Evolutionary conservation across 2,329 filamentous ascomycete genomes (phyloP).

Genomic region (Diaporthe batatas): DNA sequence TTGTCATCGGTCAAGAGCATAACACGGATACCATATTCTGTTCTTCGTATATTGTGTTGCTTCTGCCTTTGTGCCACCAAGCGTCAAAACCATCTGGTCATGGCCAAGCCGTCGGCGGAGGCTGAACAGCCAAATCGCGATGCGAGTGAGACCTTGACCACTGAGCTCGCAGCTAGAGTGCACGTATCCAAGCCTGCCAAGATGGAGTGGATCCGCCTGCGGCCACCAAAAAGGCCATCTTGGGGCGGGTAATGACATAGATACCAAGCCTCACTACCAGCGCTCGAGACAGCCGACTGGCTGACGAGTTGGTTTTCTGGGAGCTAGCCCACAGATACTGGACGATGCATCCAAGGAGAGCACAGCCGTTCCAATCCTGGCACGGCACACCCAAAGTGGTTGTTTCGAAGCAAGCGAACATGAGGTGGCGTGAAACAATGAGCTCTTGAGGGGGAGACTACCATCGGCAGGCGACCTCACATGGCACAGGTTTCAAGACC

Average conservation of each 20-base stretch:
- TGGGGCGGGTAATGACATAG: conserved; percentile 2
- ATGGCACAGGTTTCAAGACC: conserved; percentile 29
- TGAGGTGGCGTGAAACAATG: neutral
- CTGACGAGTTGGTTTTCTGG: neutral
- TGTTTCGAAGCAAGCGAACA: neutral
- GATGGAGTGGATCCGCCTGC: conserved; percentile 3
- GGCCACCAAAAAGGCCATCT: neutral
- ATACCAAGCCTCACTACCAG: conserved; percentile 7
- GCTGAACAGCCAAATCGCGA: neutral
- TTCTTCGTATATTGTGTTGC: conserved; percentile 14
- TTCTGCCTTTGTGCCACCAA: neutral
- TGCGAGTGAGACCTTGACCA: neutral
- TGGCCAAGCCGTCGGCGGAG: neutral
- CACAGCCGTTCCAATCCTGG: conserved; percentile 10
- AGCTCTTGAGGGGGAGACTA: neutral
- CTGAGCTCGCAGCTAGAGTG: neutral
- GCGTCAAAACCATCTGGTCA: neutral
- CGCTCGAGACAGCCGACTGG: neutral
- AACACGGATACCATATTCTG: conserved; percentile 42
- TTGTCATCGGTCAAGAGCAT: conserved; percentile 33
- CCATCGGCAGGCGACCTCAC: neutral
- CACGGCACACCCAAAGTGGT: neutral
- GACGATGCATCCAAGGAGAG: conserved; percentile 17
- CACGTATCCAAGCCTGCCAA: neutral
- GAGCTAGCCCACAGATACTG: conserved; percentile 20